Conservation (phyloP, 106 monocot species). For the Iris macrosiphon region DNA sequence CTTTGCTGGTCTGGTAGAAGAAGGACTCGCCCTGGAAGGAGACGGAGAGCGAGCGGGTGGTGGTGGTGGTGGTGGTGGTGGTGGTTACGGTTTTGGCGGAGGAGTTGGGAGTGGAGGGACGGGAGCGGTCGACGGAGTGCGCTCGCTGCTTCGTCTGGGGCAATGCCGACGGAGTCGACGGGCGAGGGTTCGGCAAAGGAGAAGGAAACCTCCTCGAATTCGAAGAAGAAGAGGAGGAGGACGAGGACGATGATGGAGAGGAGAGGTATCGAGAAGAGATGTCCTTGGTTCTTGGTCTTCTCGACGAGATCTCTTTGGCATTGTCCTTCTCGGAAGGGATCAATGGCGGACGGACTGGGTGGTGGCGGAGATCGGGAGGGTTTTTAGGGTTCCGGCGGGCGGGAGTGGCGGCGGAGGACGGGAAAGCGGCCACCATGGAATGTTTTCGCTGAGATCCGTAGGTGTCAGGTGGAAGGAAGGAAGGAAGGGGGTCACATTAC, state of each 20-base stretch:
- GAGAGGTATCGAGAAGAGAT: slow-evolving; percentile 56
- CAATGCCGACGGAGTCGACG: slow-evolving; percentile 25
- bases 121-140: slow-evolving; percentile 67
- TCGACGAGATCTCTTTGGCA: slow-evolving; percentile 19
- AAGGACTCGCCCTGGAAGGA: slow-evolving; percentile 90
- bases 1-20: slow-evolving; percentile 78
- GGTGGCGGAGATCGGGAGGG: slow-evolving; percentile 5
- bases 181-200: slow-evolving; percentile 26
- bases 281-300: slow-evolving; percentile 30
- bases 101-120: slow-evolving; percentile 37
- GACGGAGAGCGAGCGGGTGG: slow-evolving; percentile 64
- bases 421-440: too few relatives aligned
- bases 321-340: slow-evolving; percentile 73
- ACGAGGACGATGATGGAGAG: slow-evolving; percentile 26
- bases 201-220: slow-evolving; percentile 41
- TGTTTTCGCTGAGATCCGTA: too few relatives aligned
- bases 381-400: too few relatives aligned
- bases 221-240: slow-evolving; percentile 28
- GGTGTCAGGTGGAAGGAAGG: neutral
- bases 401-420: too few relatives aligned
- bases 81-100: too few relatives aligned
- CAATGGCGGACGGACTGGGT: slow-evolving; percentile 32
- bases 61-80: slow-evolving; percentile 19
- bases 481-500: slow-evolving; percentile 3
- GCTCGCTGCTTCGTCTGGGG: slow-evolving; percentile 66